Evolutionary conservation across 352 stramenopile genomes (phyloP).

Genomic region (Phytophthora palmivora): DNA sequence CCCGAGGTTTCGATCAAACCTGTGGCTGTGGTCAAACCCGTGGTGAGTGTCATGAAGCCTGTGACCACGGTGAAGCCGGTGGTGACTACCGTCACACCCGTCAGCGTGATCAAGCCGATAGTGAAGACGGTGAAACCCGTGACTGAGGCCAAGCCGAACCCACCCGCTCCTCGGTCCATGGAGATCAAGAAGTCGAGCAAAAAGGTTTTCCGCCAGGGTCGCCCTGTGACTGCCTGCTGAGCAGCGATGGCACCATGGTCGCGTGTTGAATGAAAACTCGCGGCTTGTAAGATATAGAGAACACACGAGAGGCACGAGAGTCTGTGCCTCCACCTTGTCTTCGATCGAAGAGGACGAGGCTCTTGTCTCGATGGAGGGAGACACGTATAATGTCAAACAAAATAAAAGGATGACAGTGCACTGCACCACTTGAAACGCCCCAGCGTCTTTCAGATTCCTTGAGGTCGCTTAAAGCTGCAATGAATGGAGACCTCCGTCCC

Average conservation of each 20-base stretch:
- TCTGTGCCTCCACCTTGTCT: constrained; percentile 23
- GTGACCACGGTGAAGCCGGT: constrained; percentile 6
- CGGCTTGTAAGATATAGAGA: constrained; percentile 41
- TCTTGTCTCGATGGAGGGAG: constrained; percentile 7
- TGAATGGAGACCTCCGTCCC: constrained; percentile 30
- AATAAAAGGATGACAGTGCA: constrained; percentile 29
- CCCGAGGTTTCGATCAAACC: constrained; percentile 12
- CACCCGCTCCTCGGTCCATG: constrained; percentile 28
- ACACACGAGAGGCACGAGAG: constrained; percentile 5
- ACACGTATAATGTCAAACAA: constrained; percentile 37
- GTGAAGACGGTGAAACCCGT: constrained; percentile 7
- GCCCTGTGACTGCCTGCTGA: constrained; percentile 32
- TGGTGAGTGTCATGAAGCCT: constrained; percentile 6
- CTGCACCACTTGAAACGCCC: constrained; percentile 33
- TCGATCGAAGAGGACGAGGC: constrained; percentile 43
- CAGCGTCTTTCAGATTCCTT: constrained; percentile 9
- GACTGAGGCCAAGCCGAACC: constrained; percentile 9
- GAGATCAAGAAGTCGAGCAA: constrained; percentile 52
- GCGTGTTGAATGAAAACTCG: constrained; percentile 36
- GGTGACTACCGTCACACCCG: background rate
- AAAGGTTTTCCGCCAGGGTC: constrained; percentile 47
- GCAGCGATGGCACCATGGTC: constrained; percentile 4
- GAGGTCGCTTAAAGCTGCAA: constrained; percentile 14
- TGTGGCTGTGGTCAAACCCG: constrained; percentile 11
- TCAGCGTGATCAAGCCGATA: constrained; percentile 3